phyloP scores from a whole-genome alignment of 2,329 filamentous ascomycete genomes.

The Colletotrichum sp. region DNA sequence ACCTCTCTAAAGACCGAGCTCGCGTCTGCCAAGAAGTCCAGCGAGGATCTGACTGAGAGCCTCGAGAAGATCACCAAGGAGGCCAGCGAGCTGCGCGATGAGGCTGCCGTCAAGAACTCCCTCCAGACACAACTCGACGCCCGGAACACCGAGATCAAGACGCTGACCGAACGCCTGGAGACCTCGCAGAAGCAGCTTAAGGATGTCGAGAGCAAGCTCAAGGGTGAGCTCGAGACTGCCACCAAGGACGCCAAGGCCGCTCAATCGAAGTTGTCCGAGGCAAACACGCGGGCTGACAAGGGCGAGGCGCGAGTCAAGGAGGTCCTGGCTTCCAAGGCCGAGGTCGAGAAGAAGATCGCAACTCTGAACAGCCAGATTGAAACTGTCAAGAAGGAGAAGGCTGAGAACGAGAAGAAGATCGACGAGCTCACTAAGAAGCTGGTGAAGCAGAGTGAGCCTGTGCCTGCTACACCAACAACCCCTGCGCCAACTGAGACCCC shows the following conservation, averaged over 20 bases:
- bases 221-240: constrained; percentile 26
- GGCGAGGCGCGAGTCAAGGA: constrained; percentile 34
- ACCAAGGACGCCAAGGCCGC: constrained; percentile 29
- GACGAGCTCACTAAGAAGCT: constrained; percentile 44
- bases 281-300: constrained; percentile 28
- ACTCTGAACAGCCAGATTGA: constrained; percentile 47
- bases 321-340: constrained; percentile 39
- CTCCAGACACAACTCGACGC: constrained; percentile 56
- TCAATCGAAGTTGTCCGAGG: constrained; percentile 30
- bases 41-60: constrained; percentile 67
- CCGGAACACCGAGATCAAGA: constrained; percentile 52
- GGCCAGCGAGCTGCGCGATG: constrained; percentile 54
- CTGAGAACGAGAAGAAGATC: constrained; percentile 45
- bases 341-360: constrained; percentile 49
- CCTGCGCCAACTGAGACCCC: constrained; percentile 25
- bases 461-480: constrained; percentile 21
- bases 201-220: constrained; percentile 43
- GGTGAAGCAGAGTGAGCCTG: constrained; percentile 18
- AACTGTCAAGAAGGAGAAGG: constrained; percentile 39
- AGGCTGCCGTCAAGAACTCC: constrained; percentile 43
- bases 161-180: constrained; percentile 54
- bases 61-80: constrained; percentile 72
- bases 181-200: constrained; percentile 49
- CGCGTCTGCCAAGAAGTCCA: constrained; percentile 72
- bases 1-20: constrained; percentile 73